Base-by-base conservation (phyloP, 768 basidiomycete genomes). In the Sarcodon aspratus region DNA sequence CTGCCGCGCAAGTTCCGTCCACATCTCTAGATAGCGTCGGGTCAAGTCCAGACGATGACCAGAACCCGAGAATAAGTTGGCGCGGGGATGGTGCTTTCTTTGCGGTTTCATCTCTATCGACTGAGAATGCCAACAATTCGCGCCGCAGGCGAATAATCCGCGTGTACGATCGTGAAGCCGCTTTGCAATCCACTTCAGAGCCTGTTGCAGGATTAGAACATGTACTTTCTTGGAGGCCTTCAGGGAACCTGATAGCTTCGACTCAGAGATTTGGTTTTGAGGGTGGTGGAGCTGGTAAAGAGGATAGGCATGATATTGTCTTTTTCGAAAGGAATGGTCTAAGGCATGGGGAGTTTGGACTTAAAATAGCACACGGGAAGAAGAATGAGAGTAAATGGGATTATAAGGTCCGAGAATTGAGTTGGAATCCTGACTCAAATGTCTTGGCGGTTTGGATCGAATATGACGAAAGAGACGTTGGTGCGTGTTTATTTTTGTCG, bases 261-360 rank as follows among this genome's bases (percentile, higher is more conserved):
- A 82, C 85, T 0, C 90, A 96, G 60, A 68, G 89, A 46, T 91
- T 87, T 55, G 90, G 92, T 0, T 79, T 77, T 44, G 80, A 82
- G 49, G 82, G 83, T 9, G 81, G 79, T 48, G 78, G 84, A 43
- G 63, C 71, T 21, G 85, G 80, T 7, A 79, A 71, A 54, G 79
- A 75, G 47, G 83, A 76, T 15, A 71, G 75, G 50, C 85, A 95
- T 58, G 90, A 95, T 55, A 70, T 98, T 7, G 80, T 97, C 0
- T 95, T 98, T 66, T 93, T 95, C 51, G 96, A 99, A 68, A 71
- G 91, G 55, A 99, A 99, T 63, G 96, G 96, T 1, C 65, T 99
- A 51, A 67, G 93, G 51, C 88, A 96, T 57, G 89, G 92, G 5
- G 92, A 96, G 48, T 97, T 96, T 61, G 73, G 70, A 34, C 60